Base-by-base conservation (phyloP, 345 rosid species). In the Rhodomyrtus tomentosa region DNA sequence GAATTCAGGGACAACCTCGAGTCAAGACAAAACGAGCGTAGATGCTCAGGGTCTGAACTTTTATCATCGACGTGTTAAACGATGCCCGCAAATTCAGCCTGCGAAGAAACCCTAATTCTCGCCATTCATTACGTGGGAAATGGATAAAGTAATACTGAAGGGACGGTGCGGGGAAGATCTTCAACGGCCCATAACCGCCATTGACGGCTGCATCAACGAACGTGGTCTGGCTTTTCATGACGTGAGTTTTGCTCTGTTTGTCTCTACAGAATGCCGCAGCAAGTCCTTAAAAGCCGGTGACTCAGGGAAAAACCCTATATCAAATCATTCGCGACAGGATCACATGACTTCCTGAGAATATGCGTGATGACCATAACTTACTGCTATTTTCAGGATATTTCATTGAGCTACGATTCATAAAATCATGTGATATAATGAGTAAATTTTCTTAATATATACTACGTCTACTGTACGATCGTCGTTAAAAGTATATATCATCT, bases 121-220 rank as follows among this genome's bases (percentile, higher is more conserved):
- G 76, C 45, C 45, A 32, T 38, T 20, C 76, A 68, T 68, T 36
- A 21, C 76, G 76, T 68, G 76, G 76, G 45, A 15, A 62, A 29
- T 62, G 7, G 74, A 62, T 29, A 29, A 15, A 29, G 29, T 62
- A 62, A 32, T 29, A 1, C 74, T 29, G 3, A 62, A 16, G 74
- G 15, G 74, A 16, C 76, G 45, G 45, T 36, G 45, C 13, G 3
- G 8, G 76, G 76, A 32, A 21, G 76, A 68, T 68, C 76, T 68
- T 85, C 87, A 89, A 89, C 91, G 85, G 89, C 86, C 73, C 55
- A 36, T 73, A 86, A 84, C 92, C 91, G 82, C 89, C 92, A 90
- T 91, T 89, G 90, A 89, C 93, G 92, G 93, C 92, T 80, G 76
- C 50, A 86, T 86, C 80, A 86, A 49, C 89, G 93, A 89, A 88